Evolutionary conservation across 345 rosid species (phyloP).

Genomic region (Odontarrhena argentea): DNA sequence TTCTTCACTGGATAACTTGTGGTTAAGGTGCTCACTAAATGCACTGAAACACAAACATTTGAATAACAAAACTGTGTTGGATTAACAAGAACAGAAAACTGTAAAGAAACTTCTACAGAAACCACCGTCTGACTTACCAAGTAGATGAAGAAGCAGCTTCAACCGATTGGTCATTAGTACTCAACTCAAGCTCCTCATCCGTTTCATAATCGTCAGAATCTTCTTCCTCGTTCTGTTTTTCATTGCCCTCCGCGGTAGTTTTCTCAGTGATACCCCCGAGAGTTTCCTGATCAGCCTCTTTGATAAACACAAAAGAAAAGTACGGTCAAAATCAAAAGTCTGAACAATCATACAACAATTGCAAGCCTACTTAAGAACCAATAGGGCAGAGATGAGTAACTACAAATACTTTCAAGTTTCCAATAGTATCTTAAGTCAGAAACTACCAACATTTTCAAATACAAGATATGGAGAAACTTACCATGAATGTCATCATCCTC

Average conservation of each 20-base stretch:
- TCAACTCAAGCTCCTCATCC: conserved; percentile 50
- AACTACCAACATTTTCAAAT: background rate
- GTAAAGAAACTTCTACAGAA: conserved; percentile 6
- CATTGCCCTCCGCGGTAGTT: conserved; percentile 37
- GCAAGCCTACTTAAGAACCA: conserved; percentile 21
- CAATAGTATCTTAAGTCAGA: background rate
- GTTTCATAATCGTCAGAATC: conserved; percentile 46
- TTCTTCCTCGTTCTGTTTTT: conserved; percentile 47
- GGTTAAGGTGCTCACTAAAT: conserved; percentile 60
- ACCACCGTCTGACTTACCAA: conserved; percentile 47
- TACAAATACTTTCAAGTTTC: conserved; percentile 3
- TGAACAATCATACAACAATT: conserved; percentile 20
- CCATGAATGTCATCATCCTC: conserved; percentile 48
- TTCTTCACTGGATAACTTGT: conserved; percentile 61
- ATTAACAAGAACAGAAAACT: background rate
- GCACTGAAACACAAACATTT: conserved; percentile 52
- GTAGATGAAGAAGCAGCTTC: conserved; percentile 35
- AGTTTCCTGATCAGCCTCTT: conserved; percentile 45
- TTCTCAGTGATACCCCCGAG: conserved; percentile 37
- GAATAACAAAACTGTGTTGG: background rate
- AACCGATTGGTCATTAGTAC: conserved; percentile 37
- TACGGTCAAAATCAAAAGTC: background rate
- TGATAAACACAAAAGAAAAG: conserved; percentile 24
- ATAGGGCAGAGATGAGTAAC: conserved; percentile 6
- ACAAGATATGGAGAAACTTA: conserved; percentile 16